A percentile compares a stretch with the other conserved stretches of the same genome.
Conservation (phyloP, 352 stramenopile species). For the Phytophthora citricola region DNA sequence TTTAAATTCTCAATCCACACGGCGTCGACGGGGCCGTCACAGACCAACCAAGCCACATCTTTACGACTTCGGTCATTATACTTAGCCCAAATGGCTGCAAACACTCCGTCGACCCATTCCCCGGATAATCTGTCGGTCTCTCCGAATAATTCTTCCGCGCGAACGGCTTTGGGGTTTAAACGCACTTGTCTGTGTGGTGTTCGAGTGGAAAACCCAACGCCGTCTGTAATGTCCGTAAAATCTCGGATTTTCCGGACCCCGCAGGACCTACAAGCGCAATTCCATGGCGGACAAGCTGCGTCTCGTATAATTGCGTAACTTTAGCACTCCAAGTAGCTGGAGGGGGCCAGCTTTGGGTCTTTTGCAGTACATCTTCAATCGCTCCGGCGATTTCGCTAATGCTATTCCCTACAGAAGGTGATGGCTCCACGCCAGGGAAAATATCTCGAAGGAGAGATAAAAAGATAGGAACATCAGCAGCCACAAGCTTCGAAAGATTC, state of each 20-base stretch:
- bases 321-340: slow-evolving; percentile 84
- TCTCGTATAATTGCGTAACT: slow-evolving; percentile 94
- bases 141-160: slow-evolving; percentile 83
- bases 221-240: slow-evolving; percentile 72
- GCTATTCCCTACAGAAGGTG: slow-evolving; percentile 26
- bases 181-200: slow-evolving; percentile 79
- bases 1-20: slow-evolving; percentile 97
- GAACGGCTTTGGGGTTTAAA: slow-evolving; percentile 87
- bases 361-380: slow-evolving; percentile 77
- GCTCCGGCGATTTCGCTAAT: slow-evolving; percentile 80
- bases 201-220: slow-evolving; percentile 63
- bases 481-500: slow-evolving; percentile 94
- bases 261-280: slow-evolving; percentile 92
- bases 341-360: slow-evolving; percentile 42
- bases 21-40: slow-evolving; percentile 93
- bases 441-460: slow-evolving; percentile 90
- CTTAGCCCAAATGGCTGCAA: slow-evolving; percentile 88
- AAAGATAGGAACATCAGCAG: slow-evolving; percentile 93
- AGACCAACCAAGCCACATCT: slow-evolving; percentile 92
- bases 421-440: slow-evolving; percentile 75
- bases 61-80: slow-evolving; percentile 87
- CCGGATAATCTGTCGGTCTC: slow-evolving; percentile 80
- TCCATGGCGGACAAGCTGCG: slow-evolving; percentile 92
- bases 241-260: slow-evolving; percentile 80
- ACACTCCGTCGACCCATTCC: slow-evolving; percentile 81